phyloP scores from a whole-genome alignment of 805 yeast species.

The Priceomyces melissophilus region DNA sequence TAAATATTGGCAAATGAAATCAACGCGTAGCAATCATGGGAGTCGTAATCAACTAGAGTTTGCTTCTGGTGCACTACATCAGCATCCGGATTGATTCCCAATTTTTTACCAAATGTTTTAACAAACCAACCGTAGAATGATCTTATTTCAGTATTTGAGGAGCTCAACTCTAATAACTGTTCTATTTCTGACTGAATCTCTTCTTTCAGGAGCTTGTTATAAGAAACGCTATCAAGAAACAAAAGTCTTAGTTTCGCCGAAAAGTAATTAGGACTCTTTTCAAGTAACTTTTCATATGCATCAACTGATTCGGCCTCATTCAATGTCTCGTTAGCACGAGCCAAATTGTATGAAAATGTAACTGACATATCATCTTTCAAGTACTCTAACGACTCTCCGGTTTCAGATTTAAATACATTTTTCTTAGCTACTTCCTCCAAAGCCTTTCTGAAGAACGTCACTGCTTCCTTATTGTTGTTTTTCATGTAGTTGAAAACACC shows the following conservation, averaged over 20 bases:
- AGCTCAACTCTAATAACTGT: conserved; percentile 48
- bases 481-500: conserved; percentile 78
- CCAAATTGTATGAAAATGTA: conserved; percentile 59
- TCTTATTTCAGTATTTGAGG: conserved; percentile 74
- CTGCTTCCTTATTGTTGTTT: conserved; percentile 57
- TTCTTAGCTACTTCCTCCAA: conserved; percentile 30
- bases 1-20: conserved; percentile 88
- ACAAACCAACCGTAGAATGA: conserved; percentile 92
- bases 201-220: conserved; percentile 31
- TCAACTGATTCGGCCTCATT: conserved; percentile 36
- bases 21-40: conserved; percentile 87
- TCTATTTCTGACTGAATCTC: conserved; percentile 54
- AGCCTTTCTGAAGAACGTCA: conserved; percentile 52
- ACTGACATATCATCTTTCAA: conserved; percentile 27
- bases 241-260: conserved; percentile 73
- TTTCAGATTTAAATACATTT: conserved; percentile 37
- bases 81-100: conserved; percentile 46
- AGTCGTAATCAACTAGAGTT: conserved; percentile 75
- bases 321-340: conserved; percentile 63
- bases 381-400: conserved; percentile 27
- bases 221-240: conserved; percentile 53
- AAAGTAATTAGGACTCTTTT: conserved; percentile 62
- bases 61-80: conserved; percentile 82
- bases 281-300: conserved; percentile 55
- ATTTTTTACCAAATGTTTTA: conserved; percentile 52